A percentile compares a stretch with the other conserved stretches of the same genome.
phyloP scores from a whole-genome alignment of 306 rosid species.

The Fagus sylvatica region DNA sequence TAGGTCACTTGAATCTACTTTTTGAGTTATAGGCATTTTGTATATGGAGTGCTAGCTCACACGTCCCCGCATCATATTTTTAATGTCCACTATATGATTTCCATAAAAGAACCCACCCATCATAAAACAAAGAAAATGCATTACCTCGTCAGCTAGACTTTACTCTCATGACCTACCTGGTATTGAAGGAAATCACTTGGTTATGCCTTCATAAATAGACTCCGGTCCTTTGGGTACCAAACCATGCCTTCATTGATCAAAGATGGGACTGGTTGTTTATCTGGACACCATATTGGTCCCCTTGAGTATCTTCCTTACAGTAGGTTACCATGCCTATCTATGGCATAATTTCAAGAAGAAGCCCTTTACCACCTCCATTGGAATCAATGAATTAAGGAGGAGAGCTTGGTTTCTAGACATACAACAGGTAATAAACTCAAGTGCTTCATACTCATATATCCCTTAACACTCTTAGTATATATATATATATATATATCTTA shows the following conservation, averaged over 20 bases:
- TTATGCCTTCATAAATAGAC: neutral
- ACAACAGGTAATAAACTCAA: constrained; percentile 44
- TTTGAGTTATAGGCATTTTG: constrained; percentile 4
- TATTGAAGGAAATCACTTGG: neutral
- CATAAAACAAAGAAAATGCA: constrained; percentile 10
- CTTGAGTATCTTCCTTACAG: constrained; percentile 52
- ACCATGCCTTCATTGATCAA: constrained; percentile 3
- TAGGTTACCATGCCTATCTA: constrained; percentile 70
- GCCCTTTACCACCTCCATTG: constrained; percentile 59
- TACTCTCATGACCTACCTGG: constrained; percentile 6
- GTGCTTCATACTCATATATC: neutral
- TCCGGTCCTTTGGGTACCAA: neutral
- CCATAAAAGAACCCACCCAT: constrained; percentile 41
- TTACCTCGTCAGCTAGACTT: constrained; percentile 24
- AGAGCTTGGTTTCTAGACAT: constrained; percentile 55
- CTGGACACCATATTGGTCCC: constrained; percentile 66
- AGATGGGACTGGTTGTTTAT: constrained; percentile 47
- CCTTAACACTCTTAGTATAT: neutral
- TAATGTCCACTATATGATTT: constrained; percentile 44
- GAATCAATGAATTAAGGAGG: constrained; percentile 47
- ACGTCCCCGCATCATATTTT: constrained; percentile 21
- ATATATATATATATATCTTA: too few relatives aligned
- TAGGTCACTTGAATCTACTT: constrained; percentile 7
- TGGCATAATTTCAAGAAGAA: constrained; percentile 60
- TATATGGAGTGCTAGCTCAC: constrained; percentile 28